Evolutionary conservation across 495 filamentous ascomycete species (phyloP), one percentile per base, ranked within the genome.

Genomic region (Copromyces sp.): DNA sequence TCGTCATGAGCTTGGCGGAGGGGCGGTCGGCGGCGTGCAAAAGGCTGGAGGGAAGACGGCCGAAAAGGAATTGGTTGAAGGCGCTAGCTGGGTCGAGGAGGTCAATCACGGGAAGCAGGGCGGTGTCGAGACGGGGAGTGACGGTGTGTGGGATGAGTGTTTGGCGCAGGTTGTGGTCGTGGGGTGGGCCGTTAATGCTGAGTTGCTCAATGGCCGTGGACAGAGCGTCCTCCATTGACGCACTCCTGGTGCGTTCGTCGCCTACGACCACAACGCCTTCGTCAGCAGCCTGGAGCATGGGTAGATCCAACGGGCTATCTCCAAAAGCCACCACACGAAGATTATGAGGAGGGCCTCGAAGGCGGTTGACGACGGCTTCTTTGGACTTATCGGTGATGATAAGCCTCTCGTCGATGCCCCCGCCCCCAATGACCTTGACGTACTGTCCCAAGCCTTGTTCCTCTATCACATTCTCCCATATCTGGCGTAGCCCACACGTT

Each of bases 201-300:
- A 35, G 0, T 16, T 32, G 20, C 20, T 80, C 78, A 71, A 92
- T 85, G 5, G 83, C 85, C 20, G 78, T 70, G 11, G 37, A 32
- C 72, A 92, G 77, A 5, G 70, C 81, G 6, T 41, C 71, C 3
- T 90, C 88, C 88, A 91, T 91, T 0, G 79, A 82, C 71, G 82
- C 85, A 79, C 89, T 91, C 71, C 89, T 83, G 2, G 70, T 74
- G 0, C 76, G 20, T 75, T 86, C 78, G 7, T 86, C 77, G 32
- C 89, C 88, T 32, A 89, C 87, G 2, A 92, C 85, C 17, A 92
- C 81, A 40, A 90, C 75, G 37, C 89, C 87, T 72, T 86, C 72
- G 76, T 91, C 76, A 39, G 89, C 88, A 65, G 80, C 75, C 5
- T 38, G 70, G 32, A 91, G 69, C 90, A 92, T 92, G 17, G 80